Evolutionary conservation across 352 stramenopile genomes (phyloP).

Genomic region (Phytopythium mirpurense): DNA sequence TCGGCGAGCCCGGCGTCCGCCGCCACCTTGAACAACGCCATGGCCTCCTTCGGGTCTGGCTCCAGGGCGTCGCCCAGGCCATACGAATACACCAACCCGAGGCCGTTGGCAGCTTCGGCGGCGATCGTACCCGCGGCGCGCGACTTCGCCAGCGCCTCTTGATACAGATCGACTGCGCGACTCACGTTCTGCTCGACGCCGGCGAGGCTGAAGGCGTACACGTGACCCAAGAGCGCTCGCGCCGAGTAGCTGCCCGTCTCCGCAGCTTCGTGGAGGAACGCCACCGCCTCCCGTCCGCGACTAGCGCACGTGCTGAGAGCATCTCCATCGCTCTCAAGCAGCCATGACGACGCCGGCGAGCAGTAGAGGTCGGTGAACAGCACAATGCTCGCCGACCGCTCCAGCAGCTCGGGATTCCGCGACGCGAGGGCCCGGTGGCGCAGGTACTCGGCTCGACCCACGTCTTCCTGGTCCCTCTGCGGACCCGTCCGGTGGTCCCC

Average conservation of each 20-base stretch:
- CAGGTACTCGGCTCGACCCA: slow-evolving; percentile 45
- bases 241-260: slow-evolving; percentile 32
- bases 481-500: slow-evolving; percentile 12
- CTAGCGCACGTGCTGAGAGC: slow-evolving; percentile 4
- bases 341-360: neutral
- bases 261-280: slow-evolving; percentile 37
- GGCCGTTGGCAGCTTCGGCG: slow-evolving; percentile 53
- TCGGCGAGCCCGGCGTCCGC: slow-evolving; percentile 53
- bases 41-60: slow-evolving; percentile 40
- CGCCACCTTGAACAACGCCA: slow-evolving; percentile 48
- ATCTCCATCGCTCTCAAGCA: neutral
- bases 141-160: slow-evolving; percentile 35
- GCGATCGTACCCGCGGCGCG: slow-evolving; percentile 10
- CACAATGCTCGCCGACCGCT: slow-evolving; percentile 45
- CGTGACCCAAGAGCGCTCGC: slow-evolving; percentile 51
- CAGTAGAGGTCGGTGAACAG: slow-evolving; percentile 52
- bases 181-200: slow-evolving; percentile 22
- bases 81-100: slow-evolving; percentile 59
- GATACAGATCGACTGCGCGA: slow-evolving; percentile 36
- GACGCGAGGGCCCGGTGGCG: slow-evolving; percentile 26
- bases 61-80: slow-evolving; percentile 16
- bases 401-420: slow-evolving; percentile 25
- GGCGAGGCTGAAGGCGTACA: slow-evolving; percentile 55
- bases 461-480: slow-evolving; percentile 23
- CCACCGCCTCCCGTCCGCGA: slow-evolving; percentile 22